Evolutionary conservation across 1,284 basidiomycete genomes (phyloP).

Genomic region (Pseudozyma sp.): DNA sequence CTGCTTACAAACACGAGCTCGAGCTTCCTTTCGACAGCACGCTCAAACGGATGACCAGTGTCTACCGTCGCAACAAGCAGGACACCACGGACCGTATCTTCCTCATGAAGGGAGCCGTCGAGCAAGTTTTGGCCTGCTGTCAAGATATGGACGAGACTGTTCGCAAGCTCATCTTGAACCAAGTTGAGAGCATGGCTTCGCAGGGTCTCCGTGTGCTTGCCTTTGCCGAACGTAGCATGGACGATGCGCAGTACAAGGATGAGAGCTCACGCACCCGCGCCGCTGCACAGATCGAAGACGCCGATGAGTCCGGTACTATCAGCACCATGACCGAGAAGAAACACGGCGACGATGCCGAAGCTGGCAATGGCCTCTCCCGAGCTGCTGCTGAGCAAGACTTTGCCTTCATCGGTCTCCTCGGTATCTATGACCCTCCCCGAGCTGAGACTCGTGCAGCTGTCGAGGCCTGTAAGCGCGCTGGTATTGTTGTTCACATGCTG

Average conservation of each 20-base stretch:
- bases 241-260: slow-evolving; percentile 30
- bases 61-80: slow-evolving; percentile 36
- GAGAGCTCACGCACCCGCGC: slow-evolving; percentile 46
- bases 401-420: slow-evolving; percentile 61
- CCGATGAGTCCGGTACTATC: slow-evolving; percentile 36
- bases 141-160: slow-evolving; percentile 39
- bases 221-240: slow-evolving; percentile 59
- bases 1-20: slow-evolving; percentile 40
- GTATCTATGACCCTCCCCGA: slow-evolving; percentile 63
- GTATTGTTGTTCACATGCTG: slow-evolving; percentile 63
- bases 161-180: slow-evolving; percentile 45
- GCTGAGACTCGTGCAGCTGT: slow-evolving; percentile 61
- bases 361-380: slow-evolving; percentile 40
- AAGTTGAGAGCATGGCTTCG: slow-evolving; percentile 60
- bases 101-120: slow-evolving; percentile 65
- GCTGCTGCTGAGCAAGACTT: slow-evolving; percentile 57
- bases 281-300: slow-evolving; percentile 24
- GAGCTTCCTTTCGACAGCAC: slow-evolving; percentile 63
- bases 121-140: slow-evolving; percentile 59
- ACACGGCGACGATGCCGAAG: slow-evolving; percentile 6
- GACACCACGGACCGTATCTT: slow-evolving; percentile 22
- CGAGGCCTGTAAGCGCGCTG: slow-evolving; percentile 58
- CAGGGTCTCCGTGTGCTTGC: slow-evolving; percentile 62
- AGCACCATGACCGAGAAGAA: slow-evolving; percentile 38
- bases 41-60: slow-evolving; percentile 61